phyloP scores from a whole-genome alignment of 2,329 filamentous ascomycete species.

The Massarina eburnea region DNA sequence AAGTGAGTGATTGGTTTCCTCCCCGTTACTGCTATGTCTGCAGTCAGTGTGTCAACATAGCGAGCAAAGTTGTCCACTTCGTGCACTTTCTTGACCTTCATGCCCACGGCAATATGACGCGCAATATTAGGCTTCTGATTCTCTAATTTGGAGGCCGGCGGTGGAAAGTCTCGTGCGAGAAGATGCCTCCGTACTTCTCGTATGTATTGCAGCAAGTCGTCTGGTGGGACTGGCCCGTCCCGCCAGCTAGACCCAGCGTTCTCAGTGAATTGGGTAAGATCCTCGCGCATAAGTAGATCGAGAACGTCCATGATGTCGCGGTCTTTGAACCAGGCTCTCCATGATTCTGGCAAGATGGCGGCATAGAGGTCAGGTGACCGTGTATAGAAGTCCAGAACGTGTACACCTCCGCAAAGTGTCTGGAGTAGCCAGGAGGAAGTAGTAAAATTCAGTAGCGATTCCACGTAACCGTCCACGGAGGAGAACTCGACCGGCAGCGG shows the following conservation, averaged over 20 bases:
- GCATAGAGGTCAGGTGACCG: slow-evolving; percentile 80
- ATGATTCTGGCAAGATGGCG: slow-evolving; percentile 73
- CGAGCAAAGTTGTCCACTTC: slow-evolving; percentile 90
- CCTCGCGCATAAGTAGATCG: slow-evolving; percentile 77
- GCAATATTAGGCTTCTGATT: slow-evolving; percentile 61
- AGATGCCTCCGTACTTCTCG: slow-evolving; percentile 69
- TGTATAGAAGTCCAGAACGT: slow-evolving; percentile 95
- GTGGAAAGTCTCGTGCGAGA: slow-evolving; percentile 62
- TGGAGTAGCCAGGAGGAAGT: slow-evolving; percentile 75
- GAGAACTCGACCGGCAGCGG: slow-evolving; percentile 72
- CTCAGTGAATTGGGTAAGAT: slow-evolving; percentile 54
- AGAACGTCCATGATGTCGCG: slow-evolving; percentile 75
- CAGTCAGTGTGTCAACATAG: slow-evolving; percentile 72
- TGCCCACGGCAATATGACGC: slow-evolving; percentile 76
- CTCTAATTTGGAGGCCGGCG: slow-evolving; percentile 20
- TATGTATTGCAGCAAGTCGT: slow-evolving; percentile 71
- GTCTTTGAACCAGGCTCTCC: slow-evolving; percentile 75
- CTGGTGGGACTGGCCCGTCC: slow-evolving; percentile 48
- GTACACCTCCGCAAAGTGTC: slow-evolving; percentile 92
- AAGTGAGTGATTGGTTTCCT: slow-evolving; percentile 71
- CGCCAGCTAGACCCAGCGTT: slow-evolving; percentile 40
- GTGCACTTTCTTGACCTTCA: slow-evolving; percentile 95
- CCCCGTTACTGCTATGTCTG: slow-evolving; percentile 47
- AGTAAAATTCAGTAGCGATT: slow-evolving; percentile 74
- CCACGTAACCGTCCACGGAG: slow-evolving; percentile 74